These are phyloP conservation scores for Fragaria ananassa DNA, from an alignment of 306 rosid species.

Conservation along the genomic window DNA sequence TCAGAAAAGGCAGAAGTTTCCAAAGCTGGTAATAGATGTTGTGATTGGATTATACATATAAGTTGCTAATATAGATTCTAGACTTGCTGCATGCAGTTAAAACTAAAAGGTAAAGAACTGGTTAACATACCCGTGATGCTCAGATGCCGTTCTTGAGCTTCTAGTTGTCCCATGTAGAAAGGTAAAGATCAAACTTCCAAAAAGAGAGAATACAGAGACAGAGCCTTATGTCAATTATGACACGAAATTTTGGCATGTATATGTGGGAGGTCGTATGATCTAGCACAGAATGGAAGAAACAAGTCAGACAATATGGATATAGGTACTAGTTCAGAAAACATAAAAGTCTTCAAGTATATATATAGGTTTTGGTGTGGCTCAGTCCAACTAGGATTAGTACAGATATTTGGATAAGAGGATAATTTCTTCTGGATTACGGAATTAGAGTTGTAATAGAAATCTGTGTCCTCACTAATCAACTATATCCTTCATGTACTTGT, in stretches of 20 bases:
- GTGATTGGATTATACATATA: neutral
- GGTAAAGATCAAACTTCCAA: neutral
- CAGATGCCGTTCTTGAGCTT: conserved; percentile 16
- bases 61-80: neutral
- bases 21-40: neutral
- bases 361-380: too few species aligned
- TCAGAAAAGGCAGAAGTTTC: neutral
- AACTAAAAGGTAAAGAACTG: neutral
- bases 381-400: too few species aligned
- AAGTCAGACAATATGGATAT: neutral
- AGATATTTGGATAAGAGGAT: too few species aligned
- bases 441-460: too few species aligned
- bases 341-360: too few species aligned
- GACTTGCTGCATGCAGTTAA: neutral
- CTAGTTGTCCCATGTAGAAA: conserved; percentile 18
- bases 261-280: neutral
- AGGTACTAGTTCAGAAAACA: too few species aligned
- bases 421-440: too few species aligned
- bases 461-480: too few species aligned
- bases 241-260: neutral
- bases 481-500: too few species aligned
- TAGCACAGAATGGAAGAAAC: neutral
- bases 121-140: conserved; percentile 17
- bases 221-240: neutral
- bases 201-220: neutral